Percentiles rank a stretch among this genome's conserved stretches.
These are phyloP conservation scores for Nannizziopsis barbatae DNA, from an alignment of 2,329 filamentous ascomycete genomes.

Conservation along the genomic window DNA sequence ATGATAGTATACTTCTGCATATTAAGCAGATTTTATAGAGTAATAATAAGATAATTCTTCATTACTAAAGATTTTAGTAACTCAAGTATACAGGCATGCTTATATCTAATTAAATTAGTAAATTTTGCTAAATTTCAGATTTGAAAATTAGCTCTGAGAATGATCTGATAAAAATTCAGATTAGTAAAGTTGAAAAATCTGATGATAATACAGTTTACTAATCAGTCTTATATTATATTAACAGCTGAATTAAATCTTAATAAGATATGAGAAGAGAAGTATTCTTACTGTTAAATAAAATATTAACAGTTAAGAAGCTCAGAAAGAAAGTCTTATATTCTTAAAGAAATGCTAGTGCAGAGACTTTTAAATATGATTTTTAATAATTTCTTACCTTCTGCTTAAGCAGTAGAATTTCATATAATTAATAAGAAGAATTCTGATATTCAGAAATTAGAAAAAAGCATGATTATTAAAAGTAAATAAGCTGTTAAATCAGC, in stretches of 20 bases:
- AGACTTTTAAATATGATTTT: too few relatives aligned
- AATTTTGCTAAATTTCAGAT: conserved; percentile 34
- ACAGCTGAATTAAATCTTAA: conserved; percentile 11
- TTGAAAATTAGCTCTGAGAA: too few relatives aligned
- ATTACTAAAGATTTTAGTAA: conserved; percentile 30
- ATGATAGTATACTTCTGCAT: conserved; percentile 31
- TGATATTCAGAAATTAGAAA: too few relatives aligned
- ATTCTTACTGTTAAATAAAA: conserved; percentile 28
- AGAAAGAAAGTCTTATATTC: not conserved
- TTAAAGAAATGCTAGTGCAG: conserved; percentile 24
- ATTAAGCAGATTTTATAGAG: conserved; percentile 29
- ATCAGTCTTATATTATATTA: conserved; percentile 37
- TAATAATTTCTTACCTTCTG: too few relatives aligned
- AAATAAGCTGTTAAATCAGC: too few relatives aligned
- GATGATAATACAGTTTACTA: conserved; percentile 45
- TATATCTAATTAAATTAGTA: conserved; percentile 33
- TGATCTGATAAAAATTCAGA: conserved; percentile 30
- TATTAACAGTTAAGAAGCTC: conserved; percentile 16
- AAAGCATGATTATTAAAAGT: too few relatives aligned
- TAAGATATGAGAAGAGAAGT: conserved; percentile 24
- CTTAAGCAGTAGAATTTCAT: too few relatives aligned
- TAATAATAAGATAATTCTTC: conserved; percentile 24
- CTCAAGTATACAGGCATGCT: conserved; percentile 24
- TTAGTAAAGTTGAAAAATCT: conserved; percentile 31
- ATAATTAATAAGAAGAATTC: too few relatives aligned